These are phyloP conservation scores for Neurospora crassa DNA, from an alignment of 2,329 filamentous ascomycete genomes.

Conservation along the genomic window DNA sequence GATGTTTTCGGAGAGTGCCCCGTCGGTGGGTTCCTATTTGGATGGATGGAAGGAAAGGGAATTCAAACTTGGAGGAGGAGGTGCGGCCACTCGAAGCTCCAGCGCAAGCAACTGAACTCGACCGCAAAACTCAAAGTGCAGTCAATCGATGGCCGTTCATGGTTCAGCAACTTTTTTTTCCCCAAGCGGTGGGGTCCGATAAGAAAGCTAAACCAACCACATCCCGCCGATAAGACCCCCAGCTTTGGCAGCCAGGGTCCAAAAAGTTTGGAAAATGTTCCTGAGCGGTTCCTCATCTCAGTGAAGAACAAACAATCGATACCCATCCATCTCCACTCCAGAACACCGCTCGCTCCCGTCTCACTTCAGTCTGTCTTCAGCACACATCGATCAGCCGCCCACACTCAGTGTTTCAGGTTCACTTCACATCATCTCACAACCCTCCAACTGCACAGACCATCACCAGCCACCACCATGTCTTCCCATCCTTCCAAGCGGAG, in stretches of 20 bases:
- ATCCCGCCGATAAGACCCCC: constrained; percentile 6
- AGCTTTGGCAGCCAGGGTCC: not conserved
- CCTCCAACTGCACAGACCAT: not conserved
- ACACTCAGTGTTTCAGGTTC: constrained; percentile 10
- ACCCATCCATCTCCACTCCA: not conserved
- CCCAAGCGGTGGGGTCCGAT: constrained; percentile 11
- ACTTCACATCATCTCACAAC: not conserved
- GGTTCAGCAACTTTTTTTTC: not conserved
- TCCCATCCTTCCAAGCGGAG: constrained; percentile 45
- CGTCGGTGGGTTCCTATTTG: not conserved
- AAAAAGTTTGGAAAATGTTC: constrained; percentile 1
- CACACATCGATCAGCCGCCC: not conserved
- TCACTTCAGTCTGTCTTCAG: not conserved
- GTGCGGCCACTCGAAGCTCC: not conserved
- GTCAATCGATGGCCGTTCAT: not conserved
- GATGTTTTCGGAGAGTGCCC: not conserved
- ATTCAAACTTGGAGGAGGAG: not conserved
- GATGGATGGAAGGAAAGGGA: not conserved
- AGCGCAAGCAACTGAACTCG: not conserved
- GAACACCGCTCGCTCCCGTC: not conserved
- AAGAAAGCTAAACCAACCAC: constrained; percentile 9
- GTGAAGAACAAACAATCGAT: not conserved
- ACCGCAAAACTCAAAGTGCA: not conserved
- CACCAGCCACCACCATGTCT: constrained; percentile 29
- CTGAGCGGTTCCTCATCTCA: not conserved